These are phyloP conservation scores for Lippia alba DNA, from an alignment of 305 asterid species.

Conservation along the genomic window DNA sequence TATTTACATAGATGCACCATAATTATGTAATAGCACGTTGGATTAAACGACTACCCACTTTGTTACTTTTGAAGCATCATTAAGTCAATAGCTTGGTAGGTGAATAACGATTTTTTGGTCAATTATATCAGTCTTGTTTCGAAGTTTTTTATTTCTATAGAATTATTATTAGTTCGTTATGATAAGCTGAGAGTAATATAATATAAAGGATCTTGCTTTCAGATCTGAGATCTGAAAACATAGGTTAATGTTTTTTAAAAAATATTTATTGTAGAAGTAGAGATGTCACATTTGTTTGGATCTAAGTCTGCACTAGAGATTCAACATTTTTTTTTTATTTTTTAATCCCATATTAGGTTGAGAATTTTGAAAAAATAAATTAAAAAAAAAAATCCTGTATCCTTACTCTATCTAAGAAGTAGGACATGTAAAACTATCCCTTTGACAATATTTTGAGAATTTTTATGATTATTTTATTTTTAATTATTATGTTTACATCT, in stretches of 20 bases:
- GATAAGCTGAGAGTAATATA: background rate
- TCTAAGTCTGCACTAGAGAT: background rate
- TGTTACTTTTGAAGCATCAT: background rate
- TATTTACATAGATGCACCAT: too few species aligned
- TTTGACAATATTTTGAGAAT: too few species aligned
- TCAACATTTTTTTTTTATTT: background rate
- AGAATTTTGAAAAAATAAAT: too few species aligned
- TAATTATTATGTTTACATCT: too few species aligned
- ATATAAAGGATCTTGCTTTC: background rate
- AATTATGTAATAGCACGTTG: too few species aligned
- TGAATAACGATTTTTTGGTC: background rate
- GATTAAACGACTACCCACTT: too few species aligned
- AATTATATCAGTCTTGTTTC: background rate
- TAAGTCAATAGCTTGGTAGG: background rate
- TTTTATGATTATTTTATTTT: too few species aligned
- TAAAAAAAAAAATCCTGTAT: too few species aligned
- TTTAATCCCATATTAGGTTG: background rate
- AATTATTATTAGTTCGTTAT: background rate
- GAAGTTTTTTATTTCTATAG: background rate
- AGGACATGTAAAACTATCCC: too few species aligned
- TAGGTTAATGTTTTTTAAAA: background rate
- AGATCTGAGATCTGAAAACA: constrained; percentile 22
- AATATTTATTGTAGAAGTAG: background rate
- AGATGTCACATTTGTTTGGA: background rate
- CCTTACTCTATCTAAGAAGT: too few species aligned